Percentiles rank a stretch among this genome's conserved stretches.
Conservation (phyloP, 208 protist species). For the Trypanosoma scelopori region DNA sequence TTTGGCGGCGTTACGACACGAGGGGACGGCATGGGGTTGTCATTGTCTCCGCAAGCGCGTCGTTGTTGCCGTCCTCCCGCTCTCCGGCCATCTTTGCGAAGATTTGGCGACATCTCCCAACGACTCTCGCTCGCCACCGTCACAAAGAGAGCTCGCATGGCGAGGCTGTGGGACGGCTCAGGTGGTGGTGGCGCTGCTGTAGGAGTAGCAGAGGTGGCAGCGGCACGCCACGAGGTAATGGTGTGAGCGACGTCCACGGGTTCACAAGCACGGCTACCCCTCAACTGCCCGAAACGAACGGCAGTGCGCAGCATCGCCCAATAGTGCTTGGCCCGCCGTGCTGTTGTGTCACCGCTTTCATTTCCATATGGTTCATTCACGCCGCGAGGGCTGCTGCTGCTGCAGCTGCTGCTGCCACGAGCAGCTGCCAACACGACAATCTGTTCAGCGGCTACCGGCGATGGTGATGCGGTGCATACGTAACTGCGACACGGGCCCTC, state of each 20-base stretch:
- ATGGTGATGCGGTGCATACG: too few species aligned
- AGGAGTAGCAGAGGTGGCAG: too few species aligned
- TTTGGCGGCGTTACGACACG: not conserved
- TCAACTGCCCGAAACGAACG: conserved; percentile 1
- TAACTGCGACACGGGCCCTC: too few species aligned
- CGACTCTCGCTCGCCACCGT: conserved; percentile 19
- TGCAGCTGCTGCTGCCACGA: not conserved
- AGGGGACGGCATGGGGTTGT: not conserved
- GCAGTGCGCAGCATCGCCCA: conserved; percentile 11
- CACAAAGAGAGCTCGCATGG: conserved; percentile 17
- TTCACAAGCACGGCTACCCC: not conserved
- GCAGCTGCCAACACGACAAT: too few species aligned
- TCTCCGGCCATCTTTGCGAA: conserved; percentile 4
- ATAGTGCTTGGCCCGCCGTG: not conserved
- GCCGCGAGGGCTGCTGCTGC: not conserved
- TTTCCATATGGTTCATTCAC: not conserved
- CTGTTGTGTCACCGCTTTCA: not conserved
- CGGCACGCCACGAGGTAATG: not conserved
- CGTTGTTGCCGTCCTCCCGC: not conserved
- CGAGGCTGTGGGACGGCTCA: not conserved
- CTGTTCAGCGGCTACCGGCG: too few species aligned
- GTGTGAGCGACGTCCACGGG: not conserved
- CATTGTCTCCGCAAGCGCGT: not conserved
- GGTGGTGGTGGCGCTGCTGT: not conserved
- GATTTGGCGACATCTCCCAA: conserved; percentile 10